Conservation (phyloP, 2,329 filamentous ascomycete species). For the Colletotrichum kahawae region DNA sequence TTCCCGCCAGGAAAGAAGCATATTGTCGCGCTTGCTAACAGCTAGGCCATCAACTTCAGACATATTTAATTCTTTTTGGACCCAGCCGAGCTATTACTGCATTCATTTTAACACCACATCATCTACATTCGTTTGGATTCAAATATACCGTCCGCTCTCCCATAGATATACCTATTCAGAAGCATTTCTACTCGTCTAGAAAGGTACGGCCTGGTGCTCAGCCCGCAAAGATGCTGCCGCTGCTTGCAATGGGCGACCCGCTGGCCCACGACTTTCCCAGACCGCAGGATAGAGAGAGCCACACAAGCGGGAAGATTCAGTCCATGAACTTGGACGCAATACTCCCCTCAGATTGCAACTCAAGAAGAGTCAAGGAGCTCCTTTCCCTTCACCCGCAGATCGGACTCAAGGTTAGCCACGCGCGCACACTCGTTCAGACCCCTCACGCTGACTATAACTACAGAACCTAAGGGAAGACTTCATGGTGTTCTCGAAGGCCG, state of each 20-base stretch:
- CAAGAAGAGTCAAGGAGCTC: not conserved
- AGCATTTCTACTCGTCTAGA: not conserved
- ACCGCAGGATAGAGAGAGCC: not conserved
- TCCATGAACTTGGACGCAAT: not conserved
- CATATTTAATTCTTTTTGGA: not conserved
- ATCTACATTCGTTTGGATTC: not conserved
- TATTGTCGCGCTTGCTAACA: not conserved
- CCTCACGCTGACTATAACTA: not conserved
- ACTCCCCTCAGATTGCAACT: fast-evolving
- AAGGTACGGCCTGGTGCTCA: fast-evolving
- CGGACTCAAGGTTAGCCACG: not conserved
- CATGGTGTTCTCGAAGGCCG: not conserved
- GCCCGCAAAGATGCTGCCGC: not conserved
- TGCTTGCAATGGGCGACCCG: not conserved
- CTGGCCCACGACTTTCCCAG: not conserved
- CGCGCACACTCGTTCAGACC: not conserved
- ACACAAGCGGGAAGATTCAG: fast-evolving
- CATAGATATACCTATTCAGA: not conserved
- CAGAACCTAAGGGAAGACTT: not conserved
- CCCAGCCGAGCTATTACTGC: not conserved
- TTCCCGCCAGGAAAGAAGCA: not conserved
- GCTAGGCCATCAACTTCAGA: not conserved
- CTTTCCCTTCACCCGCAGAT: not conserved
- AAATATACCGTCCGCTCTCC: not conserved
- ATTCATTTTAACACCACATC: not conserved